These are phyloP conservation scores for Inga laurina DNA, from an alignment of 306 rosid species.

Conservation along the genomic window DNA sequence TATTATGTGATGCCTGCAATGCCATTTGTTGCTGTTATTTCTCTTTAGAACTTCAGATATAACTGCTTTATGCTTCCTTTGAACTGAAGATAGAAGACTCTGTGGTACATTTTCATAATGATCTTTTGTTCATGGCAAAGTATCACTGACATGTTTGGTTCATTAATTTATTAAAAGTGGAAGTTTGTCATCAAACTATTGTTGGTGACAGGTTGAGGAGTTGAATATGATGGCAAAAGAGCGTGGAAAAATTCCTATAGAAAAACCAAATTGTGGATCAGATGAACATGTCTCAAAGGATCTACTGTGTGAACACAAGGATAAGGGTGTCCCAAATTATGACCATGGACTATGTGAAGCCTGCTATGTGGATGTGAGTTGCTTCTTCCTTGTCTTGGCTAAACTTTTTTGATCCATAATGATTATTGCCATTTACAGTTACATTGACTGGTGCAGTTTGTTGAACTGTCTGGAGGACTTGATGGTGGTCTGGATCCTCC, in stretches of 20 bases:
- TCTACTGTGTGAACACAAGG: conserved; percentile 63
- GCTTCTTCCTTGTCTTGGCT: conserved; percentile 14
- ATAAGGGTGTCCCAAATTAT: conserved; percentile 45
- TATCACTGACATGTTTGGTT: neutral
- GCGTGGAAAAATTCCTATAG: conserved; percentile 33
- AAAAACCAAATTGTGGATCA: conserved; percentile 34
- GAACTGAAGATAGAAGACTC: conserved; percentile 13
- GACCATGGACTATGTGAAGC: conserved; percentile 78
- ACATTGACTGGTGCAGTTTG: conserved; percentile 48
- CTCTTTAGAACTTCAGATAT: neutral
- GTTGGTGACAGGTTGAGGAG: conserved; percentile 50
- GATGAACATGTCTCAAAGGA: conserved; percentile 35
- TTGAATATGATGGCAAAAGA: conserved; percentile 53
- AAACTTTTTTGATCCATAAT: conserved; percentile 19
- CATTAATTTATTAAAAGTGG: neutral
- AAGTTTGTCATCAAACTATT: conserved; percentile 38
- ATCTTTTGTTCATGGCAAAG: neutral
- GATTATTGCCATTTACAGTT: conserved; percentile 11
- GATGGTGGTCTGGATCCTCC: conserved; percentile 92
- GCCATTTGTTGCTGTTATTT: neutral
- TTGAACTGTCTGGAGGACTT: conserved; percentile 82
- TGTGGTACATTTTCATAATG: neutral
- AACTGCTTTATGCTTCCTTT: neutral
- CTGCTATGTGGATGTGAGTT: conserved; percentile 75
- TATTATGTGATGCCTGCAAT: neutral